These are phyloP conservation scores for Metschnikowia borealis DNA, from an alignment of 805 yeast genomes.

Conservation along the genomic window DNA sequence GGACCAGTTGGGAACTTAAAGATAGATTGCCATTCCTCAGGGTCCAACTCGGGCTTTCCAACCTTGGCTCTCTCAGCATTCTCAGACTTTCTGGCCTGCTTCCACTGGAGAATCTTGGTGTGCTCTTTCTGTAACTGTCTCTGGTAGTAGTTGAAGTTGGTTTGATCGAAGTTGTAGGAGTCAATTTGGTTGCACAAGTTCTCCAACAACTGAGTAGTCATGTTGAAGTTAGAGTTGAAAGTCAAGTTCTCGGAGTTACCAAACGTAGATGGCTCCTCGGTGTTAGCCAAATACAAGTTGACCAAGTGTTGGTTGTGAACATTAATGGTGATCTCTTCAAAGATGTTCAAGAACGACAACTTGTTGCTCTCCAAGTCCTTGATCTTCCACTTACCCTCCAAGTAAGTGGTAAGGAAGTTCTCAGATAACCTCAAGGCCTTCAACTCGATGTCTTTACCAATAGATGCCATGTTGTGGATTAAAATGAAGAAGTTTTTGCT, in stretches of 20 bases:
- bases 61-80: constrained; percentile 55
- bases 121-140: constrained; percentile 69
- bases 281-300: constrained; percentile 45
- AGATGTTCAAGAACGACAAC: constrained; percentile 59
- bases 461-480: constrained; percentile 67
- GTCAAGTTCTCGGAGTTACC: constrained; percentile 37
- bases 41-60: constrained; percentile 53
- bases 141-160: constrained; percentile 77
- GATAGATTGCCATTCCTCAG: constrained; percentile 61
- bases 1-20: constrained; percentile 73
- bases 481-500: constrained; percentile 54
- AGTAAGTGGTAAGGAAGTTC: constrained; percentile 52
- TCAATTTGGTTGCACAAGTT: constrained; percentile 66
- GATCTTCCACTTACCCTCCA: constrained; percentile 61
- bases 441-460: constrained; percentile 60
- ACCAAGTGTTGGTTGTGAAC: constrained; percentile 68
- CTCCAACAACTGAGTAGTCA: constrained; percentile 51
- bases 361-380: constrained; percentile 57
- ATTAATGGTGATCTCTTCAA: constrained; percentile 66
- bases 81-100: constrained; percentile 62
- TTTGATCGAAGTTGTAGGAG: constrained; percentile 72
- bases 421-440: constrained; percentile 67
- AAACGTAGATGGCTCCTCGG: constrained; percentile 14
- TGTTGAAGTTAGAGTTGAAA: constrained; percentile 41
- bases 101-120: constrained; percentile 70